Base-by-base conservation (phyloP, 805 yeast genomes). In the Yarrowia porcina region DNA sequence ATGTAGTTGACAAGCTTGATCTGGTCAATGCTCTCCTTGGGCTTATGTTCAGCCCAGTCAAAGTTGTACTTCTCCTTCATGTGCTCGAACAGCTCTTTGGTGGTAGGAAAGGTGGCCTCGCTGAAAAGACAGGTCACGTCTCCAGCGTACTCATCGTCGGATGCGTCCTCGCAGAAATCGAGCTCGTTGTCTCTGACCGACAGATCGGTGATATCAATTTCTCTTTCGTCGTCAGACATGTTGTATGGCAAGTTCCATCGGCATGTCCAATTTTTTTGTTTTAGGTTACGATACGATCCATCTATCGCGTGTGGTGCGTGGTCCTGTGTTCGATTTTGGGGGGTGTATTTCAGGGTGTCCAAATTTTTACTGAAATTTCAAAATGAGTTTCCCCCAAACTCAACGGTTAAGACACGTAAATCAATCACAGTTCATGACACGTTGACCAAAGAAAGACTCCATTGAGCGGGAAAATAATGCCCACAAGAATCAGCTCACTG, bases 1-100 rank as follows among this genome's bases (percentile, higher is more conserved):
- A 70, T 61, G 59, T 70, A 70, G 45, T 70, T 70, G 38, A 70
- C 64, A 17, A 70, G 66, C 52, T 69, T 69, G 45, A 69, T 61
- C 62, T 69, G 67, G n/a, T 67, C 70, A 54, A 64, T 69, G 45
- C 67, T 67, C 23, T 70, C 71, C 38, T 56, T 62, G 35, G 39
- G 65, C 63, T 23, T 65, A 59, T 32, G 59, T 64, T 42, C 54
- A 39, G 17, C 59, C 52, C 47, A 68, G 52, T 69, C 71, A 64
- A 69, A 68, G 20, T 64, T 62, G 50, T 68, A 68, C 27, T 65
- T 65, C 15, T 21, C 61, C 49, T 63, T 65, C 42, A 66, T 59
- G 39, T 69, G 71, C 12, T 38, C 62, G 61, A 67, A 69, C 21
- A 69, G 64, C n/a, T 59, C 65, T n/a, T 64, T 64, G 10, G 67